Evolutionary conservation across 1,284 basidiomycete genomes (phyloP), one percentile per base, ranked within the genome.

Genomic region (Ceratobasidium sp.): DNA sequence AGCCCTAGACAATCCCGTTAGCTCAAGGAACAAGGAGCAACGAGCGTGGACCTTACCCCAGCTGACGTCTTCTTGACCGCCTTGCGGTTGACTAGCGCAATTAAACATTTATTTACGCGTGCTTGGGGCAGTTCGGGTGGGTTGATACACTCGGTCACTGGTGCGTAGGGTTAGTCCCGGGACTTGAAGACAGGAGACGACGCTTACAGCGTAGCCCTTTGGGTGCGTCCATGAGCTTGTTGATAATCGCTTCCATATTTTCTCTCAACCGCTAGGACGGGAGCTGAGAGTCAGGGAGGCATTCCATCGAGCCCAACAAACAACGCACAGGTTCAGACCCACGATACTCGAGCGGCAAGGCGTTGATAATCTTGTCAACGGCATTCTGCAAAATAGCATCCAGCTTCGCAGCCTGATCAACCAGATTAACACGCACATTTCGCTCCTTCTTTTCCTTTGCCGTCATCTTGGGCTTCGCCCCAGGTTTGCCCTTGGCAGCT

Each of bases 41-140:
- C 12, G 18, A 3, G 12, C n/a, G 3, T 54, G n/a, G 12, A 8
- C 35, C 62, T 66, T 35, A 76, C 73, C 27, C 62, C 73, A 23
- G 73, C 60, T 12, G 62, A 66, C 23, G 73, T 54, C 84, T 96
- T 97, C 65, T 87, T 86, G 2, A 96, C 94, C 35, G 95, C 90
- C 83, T 97, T 98, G 73, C 95, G 89, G 81, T 93, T 93, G 1
- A 97, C 95, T 1, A 98, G 87, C 0, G 96, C 95, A 77, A 98
- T 96, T 44, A 98, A 87, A 81, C 95, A 96, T 84, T 96, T 97
- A 85, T 98, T 97, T 59, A 96, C 96, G 50, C 93, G 89, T 6
- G 95, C 93, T 85, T 97, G 95, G 65, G 92, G 93, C 64, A 97
- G 87, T 78, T 96, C 94, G 0, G 95, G 95, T 1, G 91, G 91